phyloP scores from a whole-genome alignment of 2,329 filamentous ascomycete genomes.

The Claviceps digitariae region DNA sequence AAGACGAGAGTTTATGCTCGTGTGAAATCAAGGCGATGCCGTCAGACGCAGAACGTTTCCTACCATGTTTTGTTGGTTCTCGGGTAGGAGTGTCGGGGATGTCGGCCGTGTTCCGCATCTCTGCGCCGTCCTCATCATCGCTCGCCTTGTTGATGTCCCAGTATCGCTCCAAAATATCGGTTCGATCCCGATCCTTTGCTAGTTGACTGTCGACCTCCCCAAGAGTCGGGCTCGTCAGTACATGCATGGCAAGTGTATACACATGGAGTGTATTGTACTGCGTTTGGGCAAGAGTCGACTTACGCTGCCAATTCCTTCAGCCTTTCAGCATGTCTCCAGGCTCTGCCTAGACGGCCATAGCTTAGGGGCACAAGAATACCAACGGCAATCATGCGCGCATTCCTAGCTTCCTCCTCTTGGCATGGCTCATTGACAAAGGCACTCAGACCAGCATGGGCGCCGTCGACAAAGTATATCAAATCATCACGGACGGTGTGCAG shows the following conservation, averaged over 20 bases:
- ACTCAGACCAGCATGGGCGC: constrained; percentile 71
- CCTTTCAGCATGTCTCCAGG: constrained; percentile 73
- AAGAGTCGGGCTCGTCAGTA: not conserved
- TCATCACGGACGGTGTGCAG: constrained; percentile 80
- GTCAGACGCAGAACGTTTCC: constrained; percentile 49
- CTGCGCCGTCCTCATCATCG: constrained; percentile 12
- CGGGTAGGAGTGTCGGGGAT: constrained; percentile 20
- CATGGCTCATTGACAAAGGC: constrained; percentile 80
- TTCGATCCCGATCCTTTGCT: constrained; percentile 50
- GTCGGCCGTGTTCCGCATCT: constrained; percentile 12
- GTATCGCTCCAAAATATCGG: constrained; percentile 57
- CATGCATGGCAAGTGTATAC: not conserved
- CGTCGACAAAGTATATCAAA: constrained; percentile 79
- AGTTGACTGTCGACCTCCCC: constrained; percentile 32
- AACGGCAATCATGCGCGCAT: constrained; percentile 87
- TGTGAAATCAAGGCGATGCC: constrained; percentile 43
- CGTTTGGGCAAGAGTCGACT: constrained; percentile 10
- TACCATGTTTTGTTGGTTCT: constrained; percentile 31
- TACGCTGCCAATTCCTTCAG: constrained; percentile 64
- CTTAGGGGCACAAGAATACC: constrained; percentile 78
- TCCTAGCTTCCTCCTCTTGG: constrained; percentile 60
- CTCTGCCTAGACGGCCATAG: constrained; percentile 71
- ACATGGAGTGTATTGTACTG: not conserved
- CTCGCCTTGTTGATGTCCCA: constrained; percentile 47
- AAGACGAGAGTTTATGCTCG: constrained; percentile 55